Conservation (phyloP, 1,284 basidiomycete genomes). For the Sutorius eximius region DNA sequence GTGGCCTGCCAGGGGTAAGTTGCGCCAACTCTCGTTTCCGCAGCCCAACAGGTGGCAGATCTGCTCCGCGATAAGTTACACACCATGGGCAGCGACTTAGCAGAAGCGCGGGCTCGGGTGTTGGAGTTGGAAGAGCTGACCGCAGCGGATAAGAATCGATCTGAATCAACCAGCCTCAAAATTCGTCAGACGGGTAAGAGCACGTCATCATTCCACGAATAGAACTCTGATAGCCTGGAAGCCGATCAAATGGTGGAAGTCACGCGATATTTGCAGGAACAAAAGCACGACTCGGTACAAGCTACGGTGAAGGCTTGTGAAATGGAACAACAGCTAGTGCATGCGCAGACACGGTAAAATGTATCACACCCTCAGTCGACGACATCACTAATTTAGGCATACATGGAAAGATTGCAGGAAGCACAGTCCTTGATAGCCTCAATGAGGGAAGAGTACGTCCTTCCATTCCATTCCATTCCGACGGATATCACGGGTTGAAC, state of each 20-base stretch:
- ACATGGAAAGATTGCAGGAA: conserved; percentile 28
- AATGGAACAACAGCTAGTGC: conserved; percentile 31
- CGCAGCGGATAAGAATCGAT: conserved; percentile 29
- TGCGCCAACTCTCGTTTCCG: conserved; percentile 8
- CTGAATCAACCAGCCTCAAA: conserved; percentile 24
- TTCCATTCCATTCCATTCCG: conserved; percentile 21
- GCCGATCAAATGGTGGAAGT: conserved; percentile 28
- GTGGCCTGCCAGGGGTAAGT: conserved; percentile 34
- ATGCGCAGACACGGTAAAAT: conserved; percentile 24
- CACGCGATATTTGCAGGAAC: conserved; percentile 26
- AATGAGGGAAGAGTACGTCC: conserved; percentile 33
- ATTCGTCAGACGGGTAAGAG: conserved; percentile 34
- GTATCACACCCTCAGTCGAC: not conserved
- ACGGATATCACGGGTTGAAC: conserved; percentile 14
- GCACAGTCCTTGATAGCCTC: conserved; percentile 27
- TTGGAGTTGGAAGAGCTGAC: conserved; percentile 42
- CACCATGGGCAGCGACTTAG: conserved; percentile 43
- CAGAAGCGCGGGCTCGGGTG: conserved; percentile 41
- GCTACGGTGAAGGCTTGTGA: conserved; percentile 21
- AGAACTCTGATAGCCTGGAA: conserved; percentile 21
- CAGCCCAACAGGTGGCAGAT: conserved; percentile 53
- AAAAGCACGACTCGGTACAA: conserved; percentile 32
- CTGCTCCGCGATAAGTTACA: conserved; percentile 53
- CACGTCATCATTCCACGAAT: not conserved
- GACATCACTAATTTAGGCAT: conserved; percentile 15